Evolutionary conservation across 2,329 filamentous ascomycete species (phyloP).

Genomic region (Pseudogymnoascus pannorum): DNA sequence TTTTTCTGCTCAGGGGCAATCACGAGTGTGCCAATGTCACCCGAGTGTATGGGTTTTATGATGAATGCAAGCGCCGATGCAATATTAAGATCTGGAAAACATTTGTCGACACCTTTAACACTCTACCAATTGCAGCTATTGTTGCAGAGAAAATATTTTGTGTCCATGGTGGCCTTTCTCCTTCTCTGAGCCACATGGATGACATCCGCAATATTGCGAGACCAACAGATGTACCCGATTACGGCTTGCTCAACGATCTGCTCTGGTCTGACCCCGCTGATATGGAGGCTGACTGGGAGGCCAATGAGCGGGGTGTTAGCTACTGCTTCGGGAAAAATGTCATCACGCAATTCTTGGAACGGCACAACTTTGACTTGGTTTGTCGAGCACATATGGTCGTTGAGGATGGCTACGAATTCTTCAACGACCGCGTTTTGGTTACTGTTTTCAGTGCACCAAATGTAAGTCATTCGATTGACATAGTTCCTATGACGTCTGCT

Average conservation of each 20-base stretch:
- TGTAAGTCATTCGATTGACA: constrained; percentile 49
- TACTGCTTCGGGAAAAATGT: constrained; percentile 99
- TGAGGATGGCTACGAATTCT: constrained; percentile 98
- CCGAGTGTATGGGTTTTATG: constrained; percentile 93
- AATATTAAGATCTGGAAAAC: constrained; percentile 99
- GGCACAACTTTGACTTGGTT: constrained; percentile 94
- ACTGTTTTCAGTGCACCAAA: constrained; percentile 98
- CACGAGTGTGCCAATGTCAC: constrained; percentile 97
- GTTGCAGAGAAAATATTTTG: constrained; percentile 97
- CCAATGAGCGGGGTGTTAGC: constrained; percentile 92
- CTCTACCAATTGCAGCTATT: constrained; percentile 89
- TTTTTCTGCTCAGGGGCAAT: constrained; percentile 89
- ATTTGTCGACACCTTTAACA: constrained; percentile 95
- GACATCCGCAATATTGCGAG: constrained; percentile 94
- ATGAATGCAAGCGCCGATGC: constrained; percentile 92
- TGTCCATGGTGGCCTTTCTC: constrained; percentile 89
- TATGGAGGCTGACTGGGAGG: constrained; percentile 97
- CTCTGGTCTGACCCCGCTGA: constrained; percentile 97
- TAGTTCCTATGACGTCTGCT: not conserved
- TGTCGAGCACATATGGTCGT: constrained; percentile 99
- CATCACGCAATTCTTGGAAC: constrained; percentile 88
- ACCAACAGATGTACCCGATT: constrained; percentile 95
- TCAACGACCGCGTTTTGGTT: constrained; percentile 87
- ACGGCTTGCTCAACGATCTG: constrained; percentile 88
- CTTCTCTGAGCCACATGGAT: constrained; percentile 91